phyloP scores from a whole-genome alignment of 257 asterid species.

The Solanum ahanhuiri region DNA sequence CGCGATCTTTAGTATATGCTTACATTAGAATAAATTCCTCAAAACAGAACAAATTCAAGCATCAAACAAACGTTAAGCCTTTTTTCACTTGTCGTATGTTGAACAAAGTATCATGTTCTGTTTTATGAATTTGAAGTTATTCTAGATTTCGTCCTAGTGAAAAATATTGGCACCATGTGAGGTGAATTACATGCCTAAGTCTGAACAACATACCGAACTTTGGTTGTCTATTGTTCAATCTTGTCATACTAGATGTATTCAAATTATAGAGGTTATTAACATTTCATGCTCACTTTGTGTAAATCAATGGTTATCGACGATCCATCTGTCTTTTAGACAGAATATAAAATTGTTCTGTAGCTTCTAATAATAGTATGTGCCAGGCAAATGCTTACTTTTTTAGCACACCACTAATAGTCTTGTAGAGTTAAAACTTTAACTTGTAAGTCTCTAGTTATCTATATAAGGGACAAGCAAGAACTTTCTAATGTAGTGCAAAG shows the following conservation, averaged over 20 bases:
- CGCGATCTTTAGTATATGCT: not conserved
- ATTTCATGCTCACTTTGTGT: not conserved
- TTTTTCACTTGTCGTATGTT: not conserved
- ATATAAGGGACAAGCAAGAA: constrained; percentile 7
- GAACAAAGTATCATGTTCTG: not conserved
- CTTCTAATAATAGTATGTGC: not conserved
- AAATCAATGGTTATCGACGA: not conserved
- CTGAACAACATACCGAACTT: not conserved
- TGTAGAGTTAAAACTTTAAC: constrained; percentile 28
- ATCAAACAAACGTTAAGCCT: not conserved
- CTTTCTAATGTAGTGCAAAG: not conserved
- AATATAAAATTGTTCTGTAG: not conserved
- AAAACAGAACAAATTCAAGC: not conserved
- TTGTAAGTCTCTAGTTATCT: constrained; percentile 9
- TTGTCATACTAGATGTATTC: not conserved
- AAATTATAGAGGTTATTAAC: not conserved
- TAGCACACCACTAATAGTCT: not conserved
- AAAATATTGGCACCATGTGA: not conserved
- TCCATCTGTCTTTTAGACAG: not conserved
- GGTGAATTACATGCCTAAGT: not conserved
- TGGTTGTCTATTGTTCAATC: not conserved
- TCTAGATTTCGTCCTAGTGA: not conserved
- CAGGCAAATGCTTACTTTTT: not conserved
- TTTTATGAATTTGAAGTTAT: not conserved
- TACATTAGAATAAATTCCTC: not conserved